phyloP scores from a whole-genome alignment of 805 yeast genomes.

The Wickerhamiella sorbophila region DNA sequence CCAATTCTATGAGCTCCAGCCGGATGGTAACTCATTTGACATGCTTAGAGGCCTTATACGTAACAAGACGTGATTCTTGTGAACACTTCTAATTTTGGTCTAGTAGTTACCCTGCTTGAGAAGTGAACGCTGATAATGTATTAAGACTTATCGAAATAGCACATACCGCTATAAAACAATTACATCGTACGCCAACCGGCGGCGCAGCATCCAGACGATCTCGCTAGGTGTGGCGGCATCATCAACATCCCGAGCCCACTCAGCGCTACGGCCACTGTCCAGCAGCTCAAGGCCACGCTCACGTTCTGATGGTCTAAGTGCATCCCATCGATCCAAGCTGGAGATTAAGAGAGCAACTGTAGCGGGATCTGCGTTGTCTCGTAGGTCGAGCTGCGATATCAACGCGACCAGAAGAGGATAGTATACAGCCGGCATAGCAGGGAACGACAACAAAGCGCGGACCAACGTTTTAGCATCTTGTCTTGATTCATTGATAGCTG shows the following conservation, averaged over 20 bases:
- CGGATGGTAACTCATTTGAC: conserved; percentile 96
- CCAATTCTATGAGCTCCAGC: conserved; percentile 56
- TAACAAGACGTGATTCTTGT: conserved; percentile 36
- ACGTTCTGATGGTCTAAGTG: too few species aligned
- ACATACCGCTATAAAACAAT: background rate
- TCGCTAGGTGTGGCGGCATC: conserved; percentile 3
- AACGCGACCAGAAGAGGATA: conserved; percentile 1
- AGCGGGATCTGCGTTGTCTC: background rate
- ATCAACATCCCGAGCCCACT: conserved; percentile 7
- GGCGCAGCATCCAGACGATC: conserved; percentile 9
- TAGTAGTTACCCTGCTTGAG: too few species aligned
- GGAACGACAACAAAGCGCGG: background rate
- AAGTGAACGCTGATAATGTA: too few species aligned
- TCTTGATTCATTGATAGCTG: background rate
- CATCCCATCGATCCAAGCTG: conserved; percentile 6
- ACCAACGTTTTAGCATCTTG: background rate
- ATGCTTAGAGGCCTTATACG: conserved; percentile 81
- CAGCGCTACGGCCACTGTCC: background rate
- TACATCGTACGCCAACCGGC: conserved; percentile 7
- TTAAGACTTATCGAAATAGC: too few species aligned
- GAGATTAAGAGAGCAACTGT: conserved; percentile 4
- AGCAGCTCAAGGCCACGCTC: conserved; percentile 5
- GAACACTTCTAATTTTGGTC: too few species aligned
- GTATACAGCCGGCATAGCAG: background rate
- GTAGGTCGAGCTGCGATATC: background rate